Base-by-base conservation (phyloP, 306 rosid genomes). In the Aeschynomene evenia region DNA sequence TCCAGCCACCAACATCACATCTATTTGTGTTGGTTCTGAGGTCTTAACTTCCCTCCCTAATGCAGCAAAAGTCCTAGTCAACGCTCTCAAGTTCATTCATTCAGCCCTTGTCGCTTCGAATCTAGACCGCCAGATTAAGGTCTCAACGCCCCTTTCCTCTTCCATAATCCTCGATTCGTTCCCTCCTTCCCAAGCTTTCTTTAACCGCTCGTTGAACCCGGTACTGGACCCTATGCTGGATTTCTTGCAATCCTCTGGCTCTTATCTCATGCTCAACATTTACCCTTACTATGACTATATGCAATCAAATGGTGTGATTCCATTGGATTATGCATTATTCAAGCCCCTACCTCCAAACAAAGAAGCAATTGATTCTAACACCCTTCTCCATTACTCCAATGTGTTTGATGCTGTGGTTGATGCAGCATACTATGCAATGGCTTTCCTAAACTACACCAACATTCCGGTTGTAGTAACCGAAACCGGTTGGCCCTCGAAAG, bases 111-210 rank as follows among this genome's bases (percentile, higher is more conserved):
- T 87, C n/a, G 94, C 96, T 4, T 82, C 96, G 7, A 90, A 90
- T 83, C 89, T 90, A 0, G 91, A 90, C 67, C 83, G 85, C 39
- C 88, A 85, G 61, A 81, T 90, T 43, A 90, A 90, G 83, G 87
- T 90, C 40, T 87, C 96, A 1, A 84, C 95, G 1, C 91, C 96
- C 7, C 83, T 87, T 66, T 68, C 96, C 7, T 90, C 96, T 63
- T 80, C 86, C 6, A 71, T 87, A 26, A 90, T 90, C 79, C 95
- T 90, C 1, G 96, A 90, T 63, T 90, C 96, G 2, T 90, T 90
- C 70, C 96, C 96, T 0, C 96, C 96, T 59, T 90, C 94, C 36
- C 96, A 90, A 74, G 96, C 96, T 26, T 90, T 90, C 81, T 90
- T 90, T 46, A 90, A 90, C 72, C 85, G 82, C 20, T 82, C 96